A percentile compares a stretch with the other conserved stretches of the same genome.
Evolutionary conservation across 805 yeast species (phyloP).

Genomic region (Metschnikowia santaceciliae): DNA sequence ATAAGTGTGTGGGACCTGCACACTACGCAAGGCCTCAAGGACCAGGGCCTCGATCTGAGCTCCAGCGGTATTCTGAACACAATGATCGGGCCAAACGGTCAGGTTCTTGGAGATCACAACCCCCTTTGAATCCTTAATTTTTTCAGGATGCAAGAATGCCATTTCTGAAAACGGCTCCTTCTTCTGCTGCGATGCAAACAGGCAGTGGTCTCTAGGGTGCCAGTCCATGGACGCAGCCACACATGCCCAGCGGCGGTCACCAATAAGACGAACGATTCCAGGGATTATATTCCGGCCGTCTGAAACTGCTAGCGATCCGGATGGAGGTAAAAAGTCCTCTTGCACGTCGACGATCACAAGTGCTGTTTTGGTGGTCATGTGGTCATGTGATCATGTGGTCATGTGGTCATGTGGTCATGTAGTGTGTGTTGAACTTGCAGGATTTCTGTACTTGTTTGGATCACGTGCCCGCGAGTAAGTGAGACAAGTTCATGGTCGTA

Average conservation of each 20-base stretch:
- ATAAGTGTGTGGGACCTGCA: conserved; percentile 32
- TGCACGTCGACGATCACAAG: conserved; percentile 78
- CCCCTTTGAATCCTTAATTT: conserved; percentile 24
- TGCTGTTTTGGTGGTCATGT: conserved; percentile 49
- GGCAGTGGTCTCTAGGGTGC: conserved; percentile 78
- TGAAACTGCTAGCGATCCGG: conserved; percentile 71
- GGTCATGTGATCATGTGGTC: too few relatives aligned
- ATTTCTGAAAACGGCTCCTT: conserved; percentile 48
- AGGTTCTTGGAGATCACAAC: conserved; percentile 30
- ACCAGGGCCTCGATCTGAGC: conserved; percentile 56
- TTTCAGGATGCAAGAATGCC: conserved; percentile 49
- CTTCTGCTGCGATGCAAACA: conserved; percentile 72
- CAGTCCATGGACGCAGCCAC: conserved; percentile 80
- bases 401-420: too few relatives aligned
- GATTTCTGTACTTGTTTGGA: too few relatives aligned
- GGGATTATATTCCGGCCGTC: conserved; percentile 59
- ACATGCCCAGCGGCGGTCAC: conserved; percentile 50
- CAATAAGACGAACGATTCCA: conserved; percentile 45
- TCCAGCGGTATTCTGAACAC: conserved; percentile 71
- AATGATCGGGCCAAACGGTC: conserved; percentile 87
- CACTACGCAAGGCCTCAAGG: conserved; percentile 31
- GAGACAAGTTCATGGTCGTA: too few relatives aligned
- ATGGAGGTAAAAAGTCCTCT: conserved; percentile 78
- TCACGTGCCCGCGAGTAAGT: too few relatives aligned
- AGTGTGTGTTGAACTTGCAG: too few relatives aligned